A percentile compares a stretch with the other conserved stretches of the same genome.
Evolutionary conservation across 2,329 filamentous ascomycete genomes (phyloP).

Genomic region (Nothomitra cinnamomea): DNA sequence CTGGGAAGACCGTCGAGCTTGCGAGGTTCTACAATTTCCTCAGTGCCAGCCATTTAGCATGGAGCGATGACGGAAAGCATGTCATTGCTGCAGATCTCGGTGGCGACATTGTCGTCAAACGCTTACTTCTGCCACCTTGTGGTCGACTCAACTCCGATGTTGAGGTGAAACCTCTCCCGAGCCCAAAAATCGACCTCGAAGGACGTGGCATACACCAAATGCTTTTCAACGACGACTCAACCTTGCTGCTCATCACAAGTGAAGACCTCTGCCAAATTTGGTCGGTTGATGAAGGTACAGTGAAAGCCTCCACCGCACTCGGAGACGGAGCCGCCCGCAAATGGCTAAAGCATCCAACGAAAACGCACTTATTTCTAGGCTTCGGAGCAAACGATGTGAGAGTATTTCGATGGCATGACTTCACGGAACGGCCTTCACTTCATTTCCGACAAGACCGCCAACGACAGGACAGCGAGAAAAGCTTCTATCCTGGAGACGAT

Average conservation of each 20-base stretch:
- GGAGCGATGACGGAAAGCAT: slow-evolving; percentile 6
- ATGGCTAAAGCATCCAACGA: slow-evolving; percentile 7
- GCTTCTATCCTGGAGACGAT: too few relatives aligned
- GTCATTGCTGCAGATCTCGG: slow-evolving; percentile 7
- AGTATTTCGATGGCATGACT: slow-evolving; percentile 6
- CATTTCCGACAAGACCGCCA: too few relatives aligned
- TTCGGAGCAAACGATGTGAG: slow-evolving; percentile 6
- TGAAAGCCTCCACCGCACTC: neutral
- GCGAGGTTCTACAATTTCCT: neutral
- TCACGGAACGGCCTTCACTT: neutral
- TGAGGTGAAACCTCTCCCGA: slow-evolving; percentile 1
- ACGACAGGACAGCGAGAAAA: too few relatives aligned
- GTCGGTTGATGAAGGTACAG: neutral
- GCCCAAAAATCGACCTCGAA: slow-evolving; percentile 3
- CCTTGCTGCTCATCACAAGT: slow-evolving; percentile 2
- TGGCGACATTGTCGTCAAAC: slow-evolving; percentile 7
- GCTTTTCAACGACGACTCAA: slow-evolving; percentile 3
- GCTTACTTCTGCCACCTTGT: neutral
- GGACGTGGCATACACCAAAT: slow-evolving; percentile 5
- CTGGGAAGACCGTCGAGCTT: neutral
- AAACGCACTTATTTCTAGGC: slow-evolving; percentile 4
- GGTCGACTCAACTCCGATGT: too few relatives aligned
- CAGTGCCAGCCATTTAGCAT: slow-evolving; percentile 4
- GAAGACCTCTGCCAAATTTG: slow-evolving; percentile 6
- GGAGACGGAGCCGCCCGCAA: neutral